These are phyloP conservation scores for Pneumocystis sp. DNA, from an alignment of 1,139 yeast species.

Conservation along the genomic window DNA sequence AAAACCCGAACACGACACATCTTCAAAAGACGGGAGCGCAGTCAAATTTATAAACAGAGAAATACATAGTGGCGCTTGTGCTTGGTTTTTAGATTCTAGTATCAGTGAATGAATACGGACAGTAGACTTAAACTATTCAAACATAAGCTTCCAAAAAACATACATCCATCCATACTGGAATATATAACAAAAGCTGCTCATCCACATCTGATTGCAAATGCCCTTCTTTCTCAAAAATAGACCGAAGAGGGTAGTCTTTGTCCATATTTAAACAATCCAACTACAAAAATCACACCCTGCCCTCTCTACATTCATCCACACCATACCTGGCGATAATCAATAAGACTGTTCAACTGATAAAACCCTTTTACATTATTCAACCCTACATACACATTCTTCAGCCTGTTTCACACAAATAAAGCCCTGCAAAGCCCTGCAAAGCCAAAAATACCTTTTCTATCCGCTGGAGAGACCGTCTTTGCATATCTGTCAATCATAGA, in stretches of 20 bases:
- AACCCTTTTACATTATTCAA: not conserved
- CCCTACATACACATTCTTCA: not conserved
- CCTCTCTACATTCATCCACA: not conserved
- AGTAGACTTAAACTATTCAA: not conserved
- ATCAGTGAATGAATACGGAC: not conserved
- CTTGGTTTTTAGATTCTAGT: not conserved
- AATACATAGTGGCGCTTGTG: constrained; percentile 9
- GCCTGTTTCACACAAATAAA: not conserved
- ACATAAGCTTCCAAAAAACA: not conserved
- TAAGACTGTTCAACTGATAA: not conserved
- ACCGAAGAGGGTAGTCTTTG: not conserved
- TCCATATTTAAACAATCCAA: constrained; percentile 8
- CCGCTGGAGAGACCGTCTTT: not conserved
- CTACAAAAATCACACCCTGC: not conserved
- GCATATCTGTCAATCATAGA: constrained; percentile 4
- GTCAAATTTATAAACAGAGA: constrained; percentile 9
- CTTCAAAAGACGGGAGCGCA: constrained; percentile 11
- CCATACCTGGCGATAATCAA: not conserved
- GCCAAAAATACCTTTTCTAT: not conserved
- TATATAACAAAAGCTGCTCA: constrained; percentile 12
- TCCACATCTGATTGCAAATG: constrained; percentile 12
- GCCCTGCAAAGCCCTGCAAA: not conserved
- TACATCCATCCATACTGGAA: constrained; percentile 3
- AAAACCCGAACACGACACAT: constrained; percentile 3
- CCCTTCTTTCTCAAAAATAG: constrained; percentile 4